Percentiles rank a stretch among this genome's conserved stretches.
These are phyloP conservation scores for Penicillium oxalicum DNA, from an alignment of 2,329 filamentous ascomycete species.

Conservation along the genomic window DNA sequence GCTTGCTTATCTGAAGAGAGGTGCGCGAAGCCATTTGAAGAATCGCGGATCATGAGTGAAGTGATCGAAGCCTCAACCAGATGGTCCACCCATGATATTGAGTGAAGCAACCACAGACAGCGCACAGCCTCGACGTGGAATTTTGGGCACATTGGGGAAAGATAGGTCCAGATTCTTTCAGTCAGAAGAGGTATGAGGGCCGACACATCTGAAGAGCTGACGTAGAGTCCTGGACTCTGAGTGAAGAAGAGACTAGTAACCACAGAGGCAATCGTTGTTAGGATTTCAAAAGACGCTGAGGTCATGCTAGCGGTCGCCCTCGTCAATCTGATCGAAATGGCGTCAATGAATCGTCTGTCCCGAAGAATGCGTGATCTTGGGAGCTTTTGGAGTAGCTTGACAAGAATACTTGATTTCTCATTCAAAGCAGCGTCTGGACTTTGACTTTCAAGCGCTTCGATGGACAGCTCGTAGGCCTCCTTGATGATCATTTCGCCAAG, in stretches of 20 bases:
- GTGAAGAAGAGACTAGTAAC: constrained; percentile 35
- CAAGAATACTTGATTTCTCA: constrained; percentile 55
- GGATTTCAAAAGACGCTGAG: constrained; percentile 30
- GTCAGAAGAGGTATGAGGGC: constrained; percentile 63
- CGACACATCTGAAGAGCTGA: constrained; percentile 47
- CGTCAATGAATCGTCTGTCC: constrained; percentile 31
- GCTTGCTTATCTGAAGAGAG: constrained; percentile 31
- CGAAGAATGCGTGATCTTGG: constrained; percentile 32
- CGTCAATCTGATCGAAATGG: constrained; percentile 26
- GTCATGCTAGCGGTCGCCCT: constrained; percentile 18
- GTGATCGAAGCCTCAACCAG: constrained; percentile 76
- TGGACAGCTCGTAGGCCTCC: constrained; percentile 45
- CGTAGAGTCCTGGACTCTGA: constrained; percentile 31
- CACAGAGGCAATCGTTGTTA: constrained; percentile 46
- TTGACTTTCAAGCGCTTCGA: constrained; percentile 26
- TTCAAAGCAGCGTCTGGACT: constrained; percentile 44
- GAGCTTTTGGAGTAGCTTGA: constrained; percentile 42
- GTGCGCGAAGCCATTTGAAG: constrained; percentile 20
- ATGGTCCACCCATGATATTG: constrained; percentile 60
- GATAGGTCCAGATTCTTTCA: constrained; percentile 67
- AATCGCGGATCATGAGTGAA: constrained; percentile 57
- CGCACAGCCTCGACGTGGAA: constrained; percentile 91
- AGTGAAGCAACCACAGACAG: constrained; percentile 78
- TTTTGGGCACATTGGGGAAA: constrained; percentile 78
- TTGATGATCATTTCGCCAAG: constrained; percentile 59